Evolutionary conservation across 352 stramenopile species (phyloP), one percentile per base, ranked within the genome.

Genomic region (Lagenidium sp.): DNA sequence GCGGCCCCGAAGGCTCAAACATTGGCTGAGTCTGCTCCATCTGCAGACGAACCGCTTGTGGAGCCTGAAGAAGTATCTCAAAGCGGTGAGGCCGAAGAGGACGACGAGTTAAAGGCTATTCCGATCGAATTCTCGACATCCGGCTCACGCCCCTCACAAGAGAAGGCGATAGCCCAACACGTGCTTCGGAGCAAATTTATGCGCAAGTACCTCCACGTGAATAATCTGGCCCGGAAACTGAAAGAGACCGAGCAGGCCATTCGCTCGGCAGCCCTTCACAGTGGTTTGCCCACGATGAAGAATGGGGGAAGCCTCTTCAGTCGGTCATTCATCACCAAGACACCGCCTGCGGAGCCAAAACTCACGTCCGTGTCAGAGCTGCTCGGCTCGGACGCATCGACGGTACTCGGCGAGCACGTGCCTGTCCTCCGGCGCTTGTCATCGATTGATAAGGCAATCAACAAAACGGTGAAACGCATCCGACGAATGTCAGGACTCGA

Each of bases 391-490:
- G 54, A 63, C 15, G 50, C 47, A 1, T 31, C 35, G 5, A 44
- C 21, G 3, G 28, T 54, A 13, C 30, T 47, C 4, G 45, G 48
- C n/a, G 41, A 60, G 16, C 36, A 47, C 2, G 36, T 57, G 2
- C 60, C 63, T 8, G 49, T 80, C 4, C 37, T 77, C 12, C 54
- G 53, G 4, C 59, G 65, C 6, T 28, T 82, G 2, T 75, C 63
- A 2, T 83, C 73, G 11, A 77, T 83, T 28, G 69, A 83, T 50
- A 68, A 74, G 41, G 57, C 67, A 2, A 83, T 85, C 48, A 82
- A 68, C 40, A 72, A 81, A 44, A 79, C 68, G 0, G 68, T 65
- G 11, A 68, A 81, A 24, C 65, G 61, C 12, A 82, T 85, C 41
- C 68, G 65, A 12, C 47, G 70, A 0, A 52, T 85, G 22, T 68